Evolutionary conservation across 805 yeast genomes (phyloP).

Genomic region (Wickerhamomyces queroliae): DNA sequence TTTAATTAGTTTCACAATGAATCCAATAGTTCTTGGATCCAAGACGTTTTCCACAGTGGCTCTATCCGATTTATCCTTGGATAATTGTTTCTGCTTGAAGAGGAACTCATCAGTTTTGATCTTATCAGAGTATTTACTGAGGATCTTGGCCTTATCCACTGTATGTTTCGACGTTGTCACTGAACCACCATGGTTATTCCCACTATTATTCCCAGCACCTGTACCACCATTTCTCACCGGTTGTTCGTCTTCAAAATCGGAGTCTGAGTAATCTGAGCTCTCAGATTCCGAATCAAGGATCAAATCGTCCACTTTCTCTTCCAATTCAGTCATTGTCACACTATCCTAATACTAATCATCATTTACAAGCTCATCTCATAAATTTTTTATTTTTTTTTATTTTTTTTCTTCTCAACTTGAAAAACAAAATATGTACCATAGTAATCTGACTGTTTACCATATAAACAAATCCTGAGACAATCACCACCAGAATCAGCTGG

Average conservation of each 20-base stretch:
- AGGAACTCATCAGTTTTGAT: conserved; percentile 60
- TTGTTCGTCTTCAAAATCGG: conserved; percentile 6
- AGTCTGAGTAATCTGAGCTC: conserved; percentile 6
- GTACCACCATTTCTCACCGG: neutral
- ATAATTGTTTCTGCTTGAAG: conserved; percentile 48
- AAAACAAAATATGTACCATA: no score
- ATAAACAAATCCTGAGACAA: neutral
- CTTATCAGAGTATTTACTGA: conserved; percentile 57
- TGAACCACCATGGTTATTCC: neutral
- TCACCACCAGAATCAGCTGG: no score
- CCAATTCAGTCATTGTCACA: conserved; percentile 1
- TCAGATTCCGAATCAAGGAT: conserved; percentile 1
- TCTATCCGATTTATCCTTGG: conserved; percentile 82
- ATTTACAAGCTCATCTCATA: neutral
- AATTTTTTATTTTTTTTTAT: no score
- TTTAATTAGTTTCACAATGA: conserved; percentile 73
- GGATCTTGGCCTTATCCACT: conserved; percentile 39
- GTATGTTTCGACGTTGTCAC: conserved; percentile 6
- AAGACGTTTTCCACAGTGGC: conserved; percentile 97
- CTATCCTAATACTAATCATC: neutral
- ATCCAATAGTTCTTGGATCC: conserved; percentile 88
- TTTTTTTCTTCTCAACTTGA: no score
- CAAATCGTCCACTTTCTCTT: conserved; percentile 3
- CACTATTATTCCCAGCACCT: neutral
- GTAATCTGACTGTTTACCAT: neutral